Evolutionary conservation across 495 filamentous ascomycete genomes (phyloP).

Genomic region (Talaromyces wortmannii): DNA sequence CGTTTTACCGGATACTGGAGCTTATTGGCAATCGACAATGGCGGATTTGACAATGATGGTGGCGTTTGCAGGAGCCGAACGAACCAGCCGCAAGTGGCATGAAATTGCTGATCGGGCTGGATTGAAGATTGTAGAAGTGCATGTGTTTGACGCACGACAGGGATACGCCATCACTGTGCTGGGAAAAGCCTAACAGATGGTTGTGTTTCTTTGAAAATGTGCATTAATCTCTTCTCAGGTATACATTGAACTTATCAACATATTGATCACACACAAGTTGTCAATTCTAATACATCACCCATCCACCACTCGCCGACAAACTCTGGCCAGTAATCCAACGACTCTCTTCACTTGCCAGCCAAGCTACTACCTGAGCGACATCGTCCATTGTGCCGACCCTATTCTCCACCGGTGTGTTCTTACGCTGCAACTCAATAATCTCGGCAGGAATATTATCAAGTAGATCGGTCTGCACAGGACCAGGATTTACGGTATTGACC

Average conservation of each 20-base stretch:
- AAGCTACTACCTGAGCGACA: slow-evolving; percentile 45
- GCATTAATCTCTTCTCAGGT: neutral
- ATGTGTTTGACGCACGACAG: neutral
- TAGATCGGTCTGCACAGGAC: slow-evolving; percentile 29
- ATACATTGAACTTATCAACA: neutral
- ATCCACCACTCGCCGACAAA: slow-evolving; percentile 49
- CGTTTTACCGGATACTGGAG: slow-evolving; percentile 18
- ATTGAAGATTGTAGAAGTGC: slow-evolving; percentile 14
- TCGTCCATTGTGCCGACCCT: slow-evolving; percentile 49
- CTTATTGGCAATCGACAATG: slow-evolving; percentile 4
- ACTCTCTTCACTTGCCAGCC: slow-evolving; percentile 36
- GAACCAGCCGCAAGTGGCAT: slow-evolving; percentile 31
- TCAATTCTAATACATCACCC: neutral
- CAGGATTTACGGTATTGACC: slow-evolving; percentile 24
- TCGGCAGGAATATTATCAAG: slow-evolving; percentile 23
- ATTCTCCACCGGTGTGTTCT: slow-evolving; percentile 28
- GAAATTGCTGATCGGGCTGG: slow-evolving; percentile 28
- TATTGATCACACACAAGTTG: neutral
- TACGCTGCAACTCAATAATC: slow-evolving; percentile 21
- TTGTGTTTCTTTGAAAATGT: neutral
- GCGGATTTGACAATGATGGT: slow-evolving; percentile 16
- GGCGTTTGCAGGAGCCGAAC: slow-evolving; percentile 16
- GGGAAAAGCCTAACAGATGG: neutral
- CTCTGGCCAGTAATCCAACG: slow-evolving; percentile 55
- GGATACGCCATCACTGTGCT: neutral